Evolutionary conservation across 352 stramenopile species (phyloP).

Genomic region (Globisporangium acanthophoron): DNA sequence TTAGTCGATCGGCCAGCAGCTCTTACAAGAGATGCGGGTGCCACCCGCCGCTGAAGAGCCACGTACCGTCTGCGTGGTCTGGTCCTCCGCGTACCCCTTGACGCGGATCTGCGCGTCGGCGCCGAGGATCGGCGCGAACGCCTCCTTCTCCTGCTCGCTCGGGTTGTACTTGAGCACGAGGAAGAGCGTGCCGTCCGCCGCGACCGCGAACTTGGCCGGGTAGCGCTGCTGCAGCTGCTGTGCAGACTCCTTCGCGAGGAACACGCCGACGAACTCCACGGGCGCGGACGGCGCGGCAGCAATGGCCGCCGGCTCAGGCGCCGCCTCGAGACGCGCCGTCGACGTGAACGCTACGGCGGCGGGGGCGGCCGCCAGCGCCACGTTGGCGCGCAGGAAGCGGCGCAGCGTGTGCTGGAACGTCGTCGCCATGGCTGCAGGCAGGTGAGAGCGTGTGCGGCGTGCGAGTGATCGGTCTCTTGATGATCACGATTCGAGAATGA

Average conservation of each 20-base stretch:
- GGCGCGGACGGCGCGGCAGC: constrained; percentile 6
- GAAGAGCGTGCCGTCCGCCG: constrained; percentile 35
- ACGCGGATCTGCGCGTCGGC: constrained; percentile 49
- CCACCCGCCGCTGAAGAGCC: neutral
- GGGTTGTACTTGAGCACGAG: constrained; percentile 80
- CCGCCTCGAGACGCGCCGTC: constrained; percentile 22
- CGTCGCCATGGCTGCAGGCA: neutral
- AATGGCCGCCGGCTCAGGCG: neutral
- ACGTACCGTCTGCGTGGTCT: constrained; percentile 50
- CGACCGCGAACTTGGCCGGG: constrained; percentile 39
- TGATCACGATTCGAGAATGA: no score
- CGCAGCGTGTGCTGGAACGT: constrained; percentile 12
- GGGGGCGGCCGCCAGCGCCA: constrained; percentile 10
- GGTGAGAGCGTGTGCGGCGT: no score
- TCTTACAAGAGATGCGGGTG: neutral
- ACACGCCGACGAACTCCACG: constrained; percentile 75
- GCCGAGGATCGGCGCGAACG: constrained; percentile 68
- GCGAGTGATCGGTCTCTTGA: no score
- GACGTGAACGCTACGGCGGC: constrained; percentile 14
- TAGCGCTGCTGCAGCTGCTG: constrained; percentile 43
- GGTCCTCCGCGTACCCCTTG: constrained; percentile 60
- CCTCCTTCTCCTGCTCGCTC: constrained; percentile 57
- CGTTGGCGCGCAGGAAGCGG: constrained; percentile 14
- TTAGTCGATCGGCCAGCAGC: neutral
- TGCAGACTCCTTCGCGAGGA: constrained; percentile 54